Conservation (phyloP, 768 basidiomycete genomes). For the Boletus tylopilopsis region DNA sequence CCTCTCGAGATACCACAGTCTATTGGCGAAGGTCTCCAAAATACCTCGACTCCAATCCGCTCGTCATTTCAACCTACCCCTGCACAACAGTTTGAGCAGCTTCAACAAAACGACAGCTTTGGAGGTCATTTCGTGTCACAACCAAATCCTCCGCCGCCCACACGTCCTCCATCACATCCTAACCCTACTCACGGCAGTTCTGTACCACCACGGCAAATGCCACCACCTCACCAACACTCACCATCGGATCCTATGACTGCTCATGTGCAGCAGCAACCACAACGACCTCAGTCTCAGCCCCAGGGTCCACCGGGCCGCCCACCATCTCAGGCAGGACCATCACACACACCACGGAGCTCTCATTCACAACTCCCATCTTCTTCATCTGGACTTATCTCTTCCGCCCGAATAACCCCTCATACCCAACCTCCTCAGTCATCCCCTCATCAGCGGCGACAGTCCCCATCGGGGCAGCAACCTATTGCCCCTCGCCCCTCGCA, state of each 20-base stretch:
- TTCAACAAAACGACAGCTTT: constrained; percentile 40
- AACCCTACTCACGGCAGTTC: constrained; percentile 28
- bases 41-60: constrained; percentile 36
- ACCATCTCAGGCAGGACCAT: constrained; percentile 46
- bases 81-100: constrained; percentile 60
- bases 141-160: constrained; percentile 36
- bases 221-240: constrained; percentile 42
- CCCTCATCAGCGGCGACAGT: constrained; percentile 30
- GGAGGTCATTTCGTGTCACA: constrained; percentile 33
- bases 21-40: constrained; percentile 38
- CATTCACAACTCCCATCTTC: constrained; percentile 35
- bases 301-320: constrained; percentile 47
- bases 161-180: constrained; percentile 45
- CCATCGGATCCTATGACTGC: constrained; percentile 44
- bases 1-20: constrained; percentile 43
- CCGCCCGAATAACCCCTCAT: constrained; percentile 35
- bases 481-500: constrained; percentile 37
- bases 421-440: constrained; percentile 32
- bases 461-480: constrained; percentile 34
- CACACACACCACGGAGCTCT: constrained; percentile 44
- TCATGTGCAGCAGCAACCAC: constrained; percentile 38
- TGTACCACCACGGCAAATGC: constrained; percentile 31
- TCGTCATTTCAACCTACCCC: constrained; percentile 52
- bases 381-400: constrained; percentile 22
- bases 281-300: constrained; percentile 60